These are phyloP conservation scores for Erodium moschatum DNA, from an alignment of 441 rosid genomes.

Conservation along the genomic window DNA sequence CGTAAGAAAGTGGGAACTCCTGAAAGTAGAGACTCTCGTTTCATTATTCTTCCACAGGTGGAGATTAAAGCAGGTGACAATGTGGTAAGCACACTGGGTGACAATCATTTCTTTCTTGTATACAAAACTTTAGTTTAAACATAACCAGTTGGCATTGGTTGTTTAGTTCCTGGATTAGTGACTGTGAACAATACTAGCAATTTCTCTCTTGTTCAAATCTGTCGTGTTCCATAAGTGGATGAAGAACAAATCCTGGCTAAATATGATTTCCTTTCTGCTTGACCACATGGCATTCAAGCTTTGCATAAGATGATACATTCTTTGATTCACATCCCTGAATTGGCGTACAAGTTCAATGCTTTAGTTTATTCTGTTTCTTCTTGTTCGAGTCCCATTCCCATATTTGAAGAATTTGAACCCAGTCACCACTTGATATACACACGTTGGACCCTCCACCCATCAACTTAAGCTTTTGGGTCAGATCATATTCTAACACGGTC, in stretches of 20 bases:
- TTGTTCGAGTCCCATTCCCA: neutral
- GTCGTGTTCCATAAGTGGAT: neutral
- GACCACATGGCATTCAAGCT: neutral
- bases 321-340: neutral
- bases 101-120: neutral
- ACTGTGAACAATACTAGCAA: neutral
- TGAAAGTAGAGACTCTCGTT: constrained; percentile 64
- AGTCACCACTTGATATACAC: neutral
- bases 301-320: neutral
- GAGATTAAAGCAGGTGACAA: constrained; percentile 89
- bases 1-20: constrained; percentile 52
- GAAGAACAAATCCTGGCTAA: neutral
- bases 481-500: neutral
- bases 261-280: constrained; percentile 3
- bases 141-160: neutral
- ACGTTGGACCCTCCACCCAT: neutral
- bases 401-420: neutral
- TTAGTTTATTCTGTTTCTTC: neutral
- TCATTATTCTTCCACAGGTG: constrained; percentile 88
- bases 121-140: neutral
- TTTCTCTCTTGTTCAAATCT: neutral
- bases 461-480: neutral
- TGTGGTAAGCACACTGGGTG: constrained; percentile 48
- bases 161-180: neutral
- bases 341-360: neutral